Evolutionary conservation across 768 basidiomycete species (phyloP).

Genomic region (Crassisporium funariophilum): DNA sequence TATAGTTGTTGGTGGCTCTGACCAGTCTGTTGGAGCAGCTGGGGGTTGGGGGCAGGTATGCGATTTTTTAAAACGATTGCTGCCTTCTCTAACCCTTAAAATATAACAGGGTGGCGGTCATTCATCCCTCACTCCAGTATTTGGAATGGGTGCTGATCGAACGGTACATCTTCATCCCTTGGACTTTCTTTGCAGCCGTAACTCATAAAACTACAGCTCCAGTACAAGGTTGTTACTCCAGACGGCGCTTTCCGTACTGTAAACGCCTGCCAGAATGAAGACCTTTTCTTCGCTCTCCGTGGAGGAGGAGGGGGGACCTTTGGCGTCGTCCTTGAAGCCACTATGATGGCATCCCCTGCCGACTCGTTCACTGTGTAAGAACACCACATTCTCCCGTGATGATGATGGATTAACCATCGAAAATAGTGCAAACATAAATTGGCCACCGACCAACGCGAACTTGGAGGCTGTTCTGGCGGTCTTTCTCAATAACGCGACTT

Average conservation of each 20-base stretch:
- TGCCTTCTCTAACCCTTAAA: background rate
- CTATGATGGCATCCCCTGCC: slow-evolving; percentile 38
- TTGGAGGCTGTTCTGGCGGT: slow-evolving; percentile 35
- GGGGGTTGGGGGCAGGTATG: slow-evolving; percentile 48
- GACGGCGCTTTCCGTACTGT: slow-evolving; percentile 46
- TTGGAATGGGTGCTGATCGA: slow-evolving; percentile 50
- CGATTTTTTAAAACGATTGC: too few species aligned
- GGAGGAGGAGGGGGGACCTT: slow-evolving; percentile 52
- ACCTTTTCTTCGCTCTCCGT: too few species aligned
- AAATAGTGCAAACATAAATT: slow-evolving; percentile 39
- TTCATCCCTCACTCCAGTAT: slow-evolving; percentile 42
- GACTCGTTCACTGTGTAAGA: slow-evolving; percentile 23
- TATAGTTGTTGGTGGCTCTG: slow-evolving; percentile 48
- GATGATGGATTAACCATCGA: background rate
- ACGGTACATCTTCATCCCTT: slow-evolving; percentile 31
- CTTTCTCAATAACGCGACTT: slow-evolving; percentile 38
- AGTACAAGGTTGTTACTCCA: slow-evolving; percentile 55
- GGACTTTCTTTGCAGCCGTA: background rate
- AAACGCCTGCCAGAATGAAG: slow-evolving; percentile 49
- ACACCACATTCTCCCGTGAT: too few species aligned
- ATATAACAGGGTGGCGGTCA: slow-evolving; percentile 43
- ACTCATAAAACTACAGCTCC: slow-evolving; percentile 29
- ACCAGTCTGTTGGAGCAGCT: too few species aligned
- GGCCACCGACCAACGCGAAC: slow-evolving; percentile 28
- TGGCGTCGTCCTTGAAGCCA: slow-evolving; percentile 41